Base-by-base conservation (phyloP, 257 asterid genomes). In the Linaria vulgaris region DNA sequence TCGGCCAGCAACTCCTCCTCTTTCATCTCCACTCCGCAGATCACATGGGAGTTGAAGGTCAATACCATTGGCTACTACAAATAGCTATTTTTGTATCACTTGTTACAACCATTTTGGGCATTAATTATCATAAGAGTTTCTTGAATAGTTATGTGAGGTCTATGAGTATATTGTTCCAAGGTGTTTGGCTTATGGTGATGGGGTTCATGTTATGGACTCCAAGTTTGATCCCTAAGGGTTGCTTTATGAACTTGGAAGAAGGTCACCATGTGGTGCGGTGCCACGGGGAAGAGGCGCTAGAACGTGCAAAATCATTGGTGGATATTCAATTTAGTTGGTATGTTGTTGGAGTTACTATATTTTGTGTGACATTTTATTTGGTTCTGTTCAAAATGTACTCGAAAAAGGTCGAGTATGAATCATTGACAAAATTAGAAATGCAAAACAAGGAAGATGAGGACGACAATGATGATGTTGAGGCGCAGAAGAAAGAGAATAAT, bases 1-100 rank as follows among this genome's bases (percentile, higher is more conserved):
- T 85, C 54, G 91, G 72, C 30, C 94, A 90, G 56, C 83, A 88
- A 49, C 83, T 90, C 59, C 88, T 90, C 41, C 77, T 82, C 74
- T 90, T 90, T 78, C 94, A 84, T 75, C 91, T 90, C 74, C 97
- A 90, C 86, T 88, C 97, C 13, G 54, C 88, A 8, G 96, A 90
- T 44, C 97, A 90, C 73, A 83, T 85, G 97, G 97, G 97, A 0
- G 81, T 90, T 23, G 97, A 90, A 80, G 97, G 95, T 21, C 97
- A 85, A 68, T 90, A 88, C 72, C 97, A 90, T 20, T 73, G 78
- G 82, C 80, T 82, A 9, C 76, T 82, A 0, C 84, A 78, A 76
- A 49, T 76, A 55, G 80, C 61, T 13, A 83, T 90, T 4, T 78
- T 83, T 31, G 68, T 66, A 0, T 80, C 88, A 41, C 85, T 91